Conservation (phyloP, 2,329 filamentous ascomycete genomes). For the Xenoacremonium recifei region DNA sequence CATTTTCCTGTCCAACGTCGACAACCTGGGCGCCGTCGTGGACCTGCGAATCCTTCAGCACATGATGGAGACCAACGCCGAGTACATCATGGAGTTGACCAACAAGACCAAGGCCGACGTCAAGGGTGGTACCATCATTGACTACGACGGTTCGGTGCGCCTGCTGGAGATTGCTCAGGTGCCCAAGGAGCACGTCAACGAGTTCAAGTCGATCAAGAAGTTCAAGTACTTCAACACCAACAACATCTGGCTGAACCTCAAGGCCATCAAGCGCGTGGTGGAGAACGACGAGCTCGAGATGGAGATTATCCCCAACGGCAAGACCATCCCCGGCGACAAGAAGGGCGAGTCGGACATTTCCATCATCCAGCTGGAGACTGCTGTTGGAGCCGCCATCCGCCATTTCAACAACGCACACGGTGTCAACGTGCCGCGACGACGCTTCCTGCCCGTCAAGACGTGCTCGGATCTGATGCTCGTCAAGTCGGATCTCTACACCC, state of each 20-base stretch:
- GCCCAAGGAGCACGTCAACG: constrained; percentile 99
- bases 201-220: constrained; percentile 99
- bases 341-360: constrained; percentile 98
- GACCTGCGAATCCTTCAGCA: constrained; percentile 98
- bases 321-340: constrained; percentile 98
- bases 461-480: constrained; percentile 99
- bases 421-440: constrained; percentile 95
- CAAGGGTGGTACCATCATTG: constrained; percentile 99
- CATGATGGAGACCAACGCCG: constrained; percentile 95
- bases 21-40: constrained; percentile 97
- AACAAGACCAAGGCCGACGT: constrained; percentile 99
- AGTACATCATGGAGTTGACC: constrained; percentile 99
- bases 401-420: constrained; percentile 99
- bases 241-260: constrained; percentile 99
- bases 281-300: constrained; percentile 98
- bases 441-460: constrained; percentile 99
- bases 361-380: constrained; percentile 97
- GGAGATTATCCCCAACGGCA: constrained; percentile 99
- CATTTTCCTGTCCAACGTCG: constrained; percentile 97
- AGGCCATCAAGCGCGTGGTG: constrained; percentile 96
- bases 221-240: constrained; percentile 99
- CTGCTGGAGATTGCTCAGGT: constrained; percentile 99
- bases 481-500: constrained; percentile 98
- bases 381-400: constrained; percentile 95
- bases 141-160: constrained; percentile 95